Base-by-base conservation (phyloP, 2,329 filamentous ascomycete species). In the Colletotrichum sp. region DNA sequence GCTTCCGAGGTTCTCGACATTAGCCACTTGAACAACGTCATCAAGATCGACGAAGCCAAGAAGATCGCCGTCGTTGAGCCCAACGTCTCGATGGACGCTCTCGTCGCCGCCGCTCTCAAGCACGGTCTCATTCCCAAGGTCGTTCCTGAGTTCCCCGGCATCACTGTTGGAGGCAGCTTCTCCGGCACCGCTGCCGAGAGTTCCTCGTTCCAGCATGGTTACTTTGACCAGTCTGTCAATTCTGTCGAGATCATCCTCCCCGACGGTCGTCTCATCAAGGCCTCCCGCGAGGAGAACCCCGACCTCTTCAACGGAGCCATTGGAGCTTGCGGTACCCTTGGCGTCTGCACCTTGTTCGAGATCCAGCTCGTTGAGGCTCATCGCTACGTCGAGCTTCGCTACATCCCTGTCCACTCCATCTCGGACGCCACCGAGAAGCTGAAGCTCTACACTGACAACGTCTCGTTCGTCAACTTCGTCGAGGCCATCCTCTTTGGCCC, bases 81-180 rank as follows among this genome's bases (percentile, higher is more conserved):
- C 0, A 95, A 94, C 78, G 92, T 95, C 5, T 87, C 92, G 0
- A 94, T 95, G 92, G 92, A 93, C 75, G 84, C 85, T 1, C 86
- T 95, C 3, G 89, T 94, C 1, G 87, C 89, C 69, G 90, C 88
- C 2, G 92, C 92, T 0, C 79, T 92, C 63, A 82, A 84, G 6
- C 80, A 90, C 65, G 89, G 89, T 0, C 84, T 94, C 0, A 83
- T 95, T 1, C 92, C 90, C 1, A 90, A 89, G 0, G 92, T 95
- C 0, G 92, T 95, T 6, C 94, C 94, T 90, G 93, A 95, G 79
- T 93, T 95, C 66, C 92, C 92, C 0, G 92, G 92, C 1, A 95
- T 94, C 77, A 95, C 93, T 0, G 90, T 90, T 0, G 93, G 93
- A 16, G 93, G 93, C 4, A 92, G 91, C 0, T 94, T 93, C 80